Evolutionary conservation across 495 filamentous ascomycete species (phyloP).

Genomic region (Aspergillus ellipticus): DNA sequence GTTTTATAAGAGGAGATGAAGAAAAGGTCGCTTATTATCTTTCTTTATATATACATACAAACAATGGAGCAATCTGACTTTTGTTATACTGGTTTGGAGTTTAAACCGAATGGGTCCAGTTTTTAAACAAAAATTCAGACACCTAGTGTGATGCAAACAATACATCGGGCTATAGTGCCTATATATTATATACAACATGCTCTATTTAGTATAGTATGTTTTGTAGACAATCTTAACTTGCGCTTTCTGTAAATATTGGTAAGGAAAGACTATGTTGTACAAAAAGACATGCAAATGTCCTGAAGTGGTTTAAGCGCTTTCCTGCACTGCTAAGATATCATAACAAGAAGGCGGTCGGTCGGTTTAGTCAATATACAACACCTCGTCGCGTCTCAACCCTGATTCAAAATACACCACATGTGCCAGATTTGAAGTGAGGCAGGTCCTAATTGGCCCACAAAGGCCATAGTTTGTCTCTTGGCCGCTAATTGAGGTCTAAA

Average conservation of each 20-base stretch:
- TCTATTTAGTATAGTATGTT: no score
- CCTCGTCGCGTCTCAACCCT: no score
- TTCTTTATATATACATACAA: background rate
- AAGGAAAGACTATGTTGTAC: no score
- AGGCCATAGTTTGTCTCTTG: background rate
- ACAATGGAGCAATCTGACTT: background rate
- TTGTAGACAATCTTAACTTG: no score
- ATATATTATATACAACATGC: no score
- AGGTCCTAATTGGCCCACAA: background rate
- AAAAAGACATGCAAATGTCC: no score
- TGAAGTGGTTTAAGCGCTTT: background rate
- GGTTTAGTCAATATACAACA: background rate
- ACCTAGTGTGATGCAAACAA: no score
- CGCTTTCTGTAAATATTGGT: no score
- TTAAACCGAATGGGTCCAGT: no score
- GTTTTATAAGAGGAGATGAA: constrained; percentile 31
- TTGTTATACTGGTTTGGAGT: background rate
- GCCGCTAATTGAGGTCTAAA: constrained; percentile 3
- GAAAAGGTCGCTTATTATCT: background rate
- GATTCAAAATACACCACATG: no score
- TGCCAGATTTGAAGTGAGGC: background rate
- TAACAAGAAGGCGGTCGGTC: background rate
- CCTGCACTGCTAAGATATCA: background rate
- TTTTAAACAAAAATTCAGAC: no score
- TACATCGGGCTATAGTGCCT: no score